Evolutionary conservation across 1,139 yeast genomes (phyloP), one percentile per base, ranked within the genome.

Genomic region (Zygosaccharomyces sapae): DNA sequence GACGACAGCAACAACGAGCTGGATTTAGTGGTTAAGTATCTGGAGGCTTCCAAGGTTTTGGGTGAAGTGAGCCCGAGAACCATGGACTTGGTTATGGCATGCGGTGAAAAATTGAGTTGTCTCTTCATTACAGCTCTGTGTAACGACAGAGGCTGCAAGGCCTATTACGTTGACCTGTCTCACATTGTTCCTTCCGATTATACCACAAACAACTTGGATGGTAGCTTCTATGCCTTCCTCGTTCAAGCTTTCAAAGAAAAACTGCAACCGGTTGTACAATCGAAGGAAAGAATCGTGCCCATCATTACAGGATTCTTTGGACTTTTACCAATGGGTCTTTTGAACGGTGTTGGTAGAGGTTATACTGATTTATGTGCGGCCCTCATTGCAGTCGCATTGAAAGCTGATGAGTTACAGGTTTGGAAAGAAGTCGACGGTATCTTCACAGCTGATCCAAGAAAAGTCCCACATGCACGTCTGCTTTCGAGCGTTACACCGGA

Each of bases 341-440:
- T 92, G 56, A 86, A 85, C 59, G 89, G 94, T 47, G 94, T 92
- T 50, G 98, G 98, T 38, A 81, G 98, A 65, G 98, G 98, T 24
- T 92, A 92, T 68, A 92, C 98, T 12, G 98, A 92, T 67, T 73
- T 92, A 56, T 92, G 98, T 74, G 98, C 98, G 13, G 98, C 98
- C 0, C 76, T 92, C 62, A 79, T 89, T 37, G 97, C 98, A 0
- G 97, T 92, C 25, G 98, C 97, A 1, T 69, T 85, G 45, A 80
- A 77, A 56, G 97, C 97, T 1, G 95, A 88, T 42, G 98, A 92
- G 69, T 74, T 92, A 48, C 98, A 92, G 70, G 87, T 92, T 43
- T 92, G 98, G 98, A 92, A 92, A 63, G 98, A 92, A 72, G 98
- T 92, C 44, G 98, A 92, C 66, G 98, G 98, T 57, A 92, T 92